Conservation (phyloP, 2,329 filamentous ascomycete species). For the Chaetomiaceae sp. region DNA sequence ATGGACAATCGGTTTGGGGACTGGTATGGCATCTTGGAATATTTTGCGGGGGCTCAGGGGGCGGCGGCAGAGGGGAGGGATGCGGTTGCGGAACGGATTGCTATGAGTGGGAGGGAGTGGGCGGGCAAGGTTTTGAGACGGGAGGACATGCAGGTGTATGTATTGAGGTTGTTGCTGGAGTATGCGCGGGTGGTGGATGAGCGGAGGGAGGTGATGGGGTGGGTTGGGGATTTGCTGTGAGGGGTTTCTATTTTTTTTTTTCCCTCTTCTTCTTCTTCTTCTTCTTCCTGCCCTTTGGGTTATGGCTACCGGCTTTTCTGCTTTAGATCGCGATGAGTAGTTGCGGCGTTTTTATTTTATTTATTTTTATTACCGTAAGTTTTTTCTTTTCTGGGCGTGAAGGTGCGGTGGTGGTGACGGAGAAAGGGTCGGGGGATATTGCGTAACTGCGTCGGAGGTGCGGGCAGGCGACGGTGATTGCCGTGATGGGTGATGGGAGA, state of each 20-base stretch:
- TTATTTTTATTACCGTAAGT: no score
- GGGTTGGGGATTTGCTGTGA: conserved; percentile 46
- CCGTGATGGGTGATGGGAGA: no score
- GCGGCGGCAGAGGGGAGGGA: conserved; percentile 44
- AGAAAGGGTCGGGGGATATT: no score
- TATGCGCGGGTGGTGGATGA: conserved; percentile 55
- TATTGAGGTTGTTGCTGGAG: conserved; percentile 59
- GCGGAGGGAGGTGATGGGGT: conserved; percentile 49
- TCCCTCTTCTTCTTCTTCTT: no score
- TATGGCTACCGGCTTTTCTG: no score
- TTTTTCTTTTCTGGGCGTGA: no score
- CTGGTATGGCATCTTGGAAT: conserved; percentile 68
- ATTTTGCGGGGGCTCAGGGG: conserved; percentile 58
- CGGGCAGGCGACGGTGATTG: no score
- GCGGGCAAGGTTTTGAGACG: conserved; percentile 62
- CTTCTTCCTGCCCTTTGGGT: no score
- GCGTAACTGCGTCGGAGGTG: no score
- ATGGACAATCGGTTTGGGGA: conserved; percentile 72
- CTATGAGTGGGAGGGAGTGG: conserved; percentile 62
- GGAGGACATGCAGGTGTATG: conserved; percentile 72
- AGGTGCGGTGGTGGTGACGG: no score
- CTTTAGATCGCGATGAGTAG: no score
- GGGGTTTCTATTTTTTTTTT: not conserved
- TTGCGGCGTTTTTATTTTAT: no score
- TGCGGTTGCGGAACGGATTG: conserved; percentile 58